Base-by-base conservation (phyloP, 1,284 basidiomycete genomes). In the Takashimella tepidaria region DNA sequence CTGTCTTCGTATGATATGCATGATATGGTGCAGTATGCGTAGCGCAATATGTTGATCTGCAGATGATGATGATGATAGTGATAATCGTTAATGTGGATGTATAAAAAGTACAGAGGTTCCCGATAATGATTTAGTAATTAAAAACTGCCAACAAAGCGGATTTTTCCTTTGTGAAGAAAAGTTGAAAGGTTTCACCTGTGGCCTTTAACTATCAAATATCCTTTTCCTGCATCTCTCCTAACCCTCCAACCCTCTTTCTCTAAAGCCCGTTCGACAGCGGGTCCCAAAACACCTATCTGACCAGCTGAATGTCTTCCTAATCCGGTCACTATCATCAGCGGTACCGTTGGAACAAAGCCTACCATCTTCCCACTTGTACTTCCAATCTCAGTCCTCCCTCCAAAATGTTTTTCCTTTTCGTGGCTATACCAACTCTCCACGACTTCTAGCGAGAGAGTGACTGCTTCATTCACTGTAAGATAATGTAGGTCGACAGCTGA, bases 331-430 rank as follows among this genome's bases (percentile, higher is more conserved):
- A 76, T 62, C 11, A 50, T 48, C 45, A 74, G 55, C 11, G 48
- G 25, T 10, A 41, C 47, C 2, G 26, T 31, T 37, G 51, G 49
- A 23, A 31, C 49, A 26, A 48, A 55, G 21, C 11, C 24, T 43
- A 50, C 50, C 85, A 85, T 3, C 79, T 87, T 47, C 80, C 89
- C 54, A 84, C 81, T 80, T 75, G 81, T 66, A 77, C 86, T 8
- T 84, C 83, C 26, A 85, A 86, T 2, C 78, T 89, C 61, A 75
- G 77, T 66, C 84, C 84, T 21, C 81, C 89, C 76, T 88, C 89
- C 80, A 87, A 85, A 84, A 79, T 89, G 65, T 26, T 22, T 37
- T 21, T 51, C 54, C 21, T 53, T 81, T 88, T 62, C 55, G 8
- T 22, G 20, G 10, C 11, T 31, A 51, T 52, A 67, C 72, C 72